A percentile compares a stretch with the other conserved stretches of the same genome.
These are phyloP conservation scores for Vaucheria bursata DNA, from an alignment of 352 stramenopile genomes.

Conservation along the genomic window DNA sequence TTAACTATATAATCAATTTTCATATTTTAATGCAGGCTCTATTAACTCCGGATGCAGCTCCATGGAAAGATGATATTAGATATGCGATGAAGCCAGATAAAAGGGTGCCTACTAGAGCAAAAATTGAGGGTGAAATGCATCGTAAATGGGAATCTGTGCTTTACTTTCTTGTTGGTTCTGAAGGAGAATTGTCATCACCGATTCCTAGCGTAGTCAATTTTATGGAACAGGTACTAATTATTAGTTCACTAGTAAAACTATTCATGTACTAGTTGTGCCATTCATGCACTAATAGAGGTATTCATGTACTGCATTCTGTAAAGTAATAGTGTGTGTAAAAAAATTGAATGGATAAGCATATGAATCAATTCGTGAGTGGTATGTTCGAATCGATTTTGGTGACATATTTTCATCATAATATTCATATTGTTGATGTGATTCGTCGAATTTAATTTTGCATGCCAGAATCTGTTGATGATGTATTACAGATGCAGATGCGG, in stretches of 20 bases:
- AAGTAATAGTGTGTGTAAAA: conserved; percentile 37
- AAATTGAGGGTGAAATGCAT: conserved; percentile 42
- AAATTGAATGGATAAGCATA: no score
- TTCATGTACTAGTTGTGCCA: conserved; percentile 38
- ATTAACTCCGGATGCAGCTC: background rate
- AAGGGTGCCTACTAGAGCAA: conserved; percentile 16
- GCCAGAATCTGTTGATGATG: no score
- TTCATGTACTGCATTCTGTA: conserved; percentile 10
- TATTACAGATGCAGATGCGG: no score
- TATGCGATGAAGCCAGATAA: conserved; percentile 22
- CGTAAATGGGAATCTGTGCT: conserved; percentile 37
- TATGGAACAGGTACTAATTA: conserved; percentile 2
- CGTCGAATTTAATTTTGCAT: no score
- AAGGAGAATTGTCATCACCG: conserved; percentile 15
- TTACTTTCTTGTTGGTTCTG: conserved; percentile 33
- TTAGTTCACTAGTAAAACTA: conserved; percentile 19
- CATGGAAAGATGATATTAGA: conserved; percentile 15
- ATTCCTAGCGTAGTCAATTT: background rate
- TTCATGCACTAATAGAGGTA: conserved; percentile 9
- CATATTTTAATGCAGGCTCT: background rate
- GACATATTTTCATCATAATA: no score
- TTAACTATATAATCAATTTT: no score
- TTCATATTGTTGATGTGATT: no score
- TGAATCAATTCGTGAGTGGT: no score
- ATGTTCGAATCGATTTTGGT: no score